phyloP scores from a whole-genome alignment of 345 rosid genomes.

The Citrus sp. region DNA sequence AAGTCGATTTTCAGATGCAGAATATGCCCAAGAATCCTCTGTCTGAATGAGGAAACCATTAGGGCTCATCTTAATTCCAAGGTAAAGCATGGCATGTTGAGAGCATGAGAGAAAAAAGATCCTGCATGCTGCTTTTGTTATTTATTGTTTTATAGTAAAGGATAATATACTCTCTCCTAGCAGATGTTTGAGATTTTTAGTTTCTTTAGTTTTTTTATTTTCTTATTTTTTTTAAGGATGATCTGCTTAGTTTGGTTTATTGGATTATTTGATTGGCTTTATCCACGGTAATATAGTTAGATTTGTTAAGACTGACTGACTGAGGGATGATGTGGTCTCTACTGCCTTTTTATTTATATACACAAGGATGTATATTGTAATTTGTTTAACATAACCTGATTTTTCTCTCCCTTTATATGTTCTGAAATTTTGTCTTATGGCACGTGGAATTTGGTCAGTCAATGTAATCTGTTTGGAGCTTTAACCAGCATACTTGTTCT shows the following conservation, averaged over 20 bases:
- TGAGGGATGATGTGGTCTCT: too few relatives aligned
- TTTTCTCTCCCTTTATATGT: neutral
- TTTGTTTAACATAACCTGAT: neutral
- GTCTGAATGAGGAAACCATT: constrained; percentile 66
- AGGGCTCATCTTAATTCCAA: constrained; percentile 75
- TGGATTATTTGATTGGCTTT: too few relatives aligned
- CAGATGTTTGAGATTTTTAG: too few relatives aligned
- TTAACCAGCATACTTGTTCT: neutral
- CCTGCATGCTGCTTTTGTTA: neutral
- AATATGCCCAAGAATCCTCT: constrained; percentile 68
- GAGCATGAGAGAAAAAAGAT: neutral
- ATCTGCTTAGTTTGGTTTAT: too few relatives aligned
- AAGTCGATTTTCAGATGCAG: constrained; percentile 83
- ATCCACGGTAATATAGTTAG: neutral
- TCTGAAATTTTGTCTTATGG: neutral
- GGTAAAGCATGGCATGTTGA: constrained; percentile 33
- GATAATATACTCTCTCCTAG: neutral
- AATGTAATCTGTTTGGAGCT: neutral
- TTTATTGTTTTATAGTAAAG: neutral
- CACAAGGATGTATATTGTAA: neutral
- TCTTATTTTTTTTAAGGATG: too few relatives aligned
- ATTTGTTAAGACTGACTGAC: neutral
- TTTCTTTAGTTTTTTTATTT: too few relatives aligned
- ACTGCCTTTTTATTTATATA: neutral
- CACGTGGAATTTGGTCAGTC: neutral